These are phyloP conservation scores for Cladosporium sp. DNA, from an alignment of 2,329 filamentous ascomycete genomes.

Conservation along the genomic window DNA sequence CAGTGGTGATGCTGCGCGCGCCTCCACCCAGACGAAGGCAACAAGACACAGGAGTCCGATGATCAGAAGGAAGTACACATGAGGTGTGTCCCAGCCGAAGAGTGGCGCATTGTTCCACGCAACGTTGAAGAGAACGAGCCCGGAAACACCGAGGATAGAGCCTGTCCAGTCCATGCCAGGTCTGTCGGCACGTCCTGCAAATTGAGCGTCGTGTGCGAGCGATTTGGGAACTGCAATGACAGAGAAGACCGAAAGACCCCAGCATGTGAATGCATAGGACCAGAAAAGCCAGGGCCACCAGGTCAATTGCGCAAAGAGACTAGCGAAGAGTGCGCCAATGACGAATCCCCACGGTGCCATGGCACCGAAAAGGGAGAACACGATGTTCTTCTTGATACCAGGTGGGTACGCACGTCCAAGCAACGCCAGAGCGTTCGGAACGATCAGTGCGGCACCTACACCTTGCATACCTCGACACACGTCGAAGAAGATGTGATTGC, in stretches of 20 bases:
- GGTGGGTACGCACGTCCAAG: conserved; percentile 32
- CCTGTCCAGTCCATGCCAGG: conserved; percentile 26
- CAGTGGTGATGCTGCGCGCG: conserved; percentile 21
- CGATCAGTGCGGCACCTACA: conserved; percentile 34
- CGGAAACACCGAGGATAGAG: conserved; percentile 26
- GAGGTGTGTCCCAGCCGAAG: conserved; percentile 27
- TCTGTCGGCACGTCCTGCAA: conserved; percentile 13
- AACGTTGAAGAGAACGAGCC: conserved; percentile 31
- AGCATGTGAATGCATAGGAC: conserved; percentile 26
- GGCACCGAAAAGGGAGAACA: conserved; percentile 36
- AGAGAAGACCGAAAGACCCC: conserved; percentile 20
- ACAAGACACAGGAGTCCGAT: conserved; percentile 27
- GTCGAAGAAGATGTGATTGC: conserved; percentile 30
- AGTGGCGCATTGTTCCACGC: conserved; percentile 32
- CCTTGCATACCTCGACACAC: conserved; percentile 39
- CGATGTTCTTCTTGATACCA: conserved; percentile 36
- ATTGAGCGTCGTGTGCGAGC: conserved; percentile 19
- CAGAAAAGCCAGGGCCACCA: conserved; percentile 36
- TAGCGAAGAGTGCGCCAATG: conserved; percentile 31
- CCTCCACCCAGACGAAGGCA: conserved; percentile 29
- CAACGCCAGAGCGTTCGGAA: conserved; percentile 37
- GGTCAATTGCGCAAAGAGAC: conserved; percentile 29
- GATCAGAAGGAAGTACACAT: conserved; percentile 28
- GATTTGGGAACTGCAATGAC: conserved; percentile 26
- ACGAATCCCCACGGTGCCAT: conserved; percentile 35